phyloP scores from a whole-genome alignment of 108 stramenopile species.

The Asterionellopsis glacialis region DNA sequence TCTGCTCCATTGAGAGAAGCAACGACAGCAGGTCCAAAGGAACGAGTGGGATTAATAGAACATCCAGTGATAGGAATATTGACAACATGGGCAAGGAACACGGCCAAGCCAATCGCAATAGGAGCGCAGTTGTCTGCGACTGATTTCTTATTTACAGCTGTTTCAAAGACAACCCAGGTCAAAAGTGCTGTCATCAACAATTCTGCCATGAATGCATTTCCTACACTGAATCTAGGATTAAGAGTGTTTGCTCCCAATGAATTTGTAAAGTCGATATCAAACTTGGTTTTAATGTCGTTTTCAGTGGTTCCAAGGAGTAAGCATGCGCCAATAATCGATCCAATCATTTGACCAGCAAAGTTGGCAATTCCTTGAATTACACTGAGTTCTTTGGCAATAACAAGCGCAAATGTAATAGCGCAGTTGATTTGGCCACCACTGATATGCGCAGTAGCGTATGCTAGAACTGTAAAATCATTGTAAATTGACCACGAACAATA shows the following conservation, averaged over 20 bases:
- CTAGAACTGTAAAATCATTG: slow-evolving; percentile 5
- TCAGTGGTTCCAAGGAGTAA: slow-evolving; percentile 23
- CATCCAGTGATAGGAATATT: slow-evolving; percentile 58
- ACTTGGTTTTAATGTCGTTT: neutral
- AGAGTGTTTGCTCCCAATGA: too few relatives aligned
- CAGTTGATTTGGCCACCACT: slow-evolving; percentile 14
- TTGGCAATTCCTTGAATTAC: slow-evolving; percentile 16
- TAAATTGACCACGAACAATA: too few relatives aligned
- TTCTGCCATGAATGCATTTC: slow-evolving; percentile 27
- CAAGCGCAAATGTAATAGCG: slow-evolving; percentile 30
- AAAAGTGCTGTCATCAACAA: slow-evolving; percentile 23
- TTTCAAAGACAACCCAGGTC: slow-evolving; percentile 20
- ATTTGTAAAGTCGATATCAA: too few relatives aligned
- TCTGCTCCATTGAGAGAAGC: slow-evolving; percentile 15
- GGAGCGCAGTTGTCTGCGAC: slow-evolving; percentile 28
- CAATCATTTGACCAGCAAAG: slow-evolving; percentile 14
- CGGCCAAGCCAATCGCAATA: slow-evolving; percentile 38
- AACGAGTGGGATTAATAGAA: slow-evolving; percentile 61
- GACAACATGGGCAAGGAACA: slow-evolving; percentile 19
- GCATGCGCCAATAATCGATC: slow-evolving; percentile 20
- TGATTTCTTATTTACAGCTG: slow-evolving; percentile 12
- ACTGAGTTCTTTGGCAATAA: slow-evolving; percentile 3
- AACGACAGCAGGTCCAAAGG: slow-evolving; percentile 46
- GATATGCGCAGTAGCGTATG: slow-evolving; percentile 14
- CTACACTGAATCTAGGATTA: neutral